phyloP scores from a whole-genome alignment of 306 rosid species.

The Sesbania bispinosa region DNA sequence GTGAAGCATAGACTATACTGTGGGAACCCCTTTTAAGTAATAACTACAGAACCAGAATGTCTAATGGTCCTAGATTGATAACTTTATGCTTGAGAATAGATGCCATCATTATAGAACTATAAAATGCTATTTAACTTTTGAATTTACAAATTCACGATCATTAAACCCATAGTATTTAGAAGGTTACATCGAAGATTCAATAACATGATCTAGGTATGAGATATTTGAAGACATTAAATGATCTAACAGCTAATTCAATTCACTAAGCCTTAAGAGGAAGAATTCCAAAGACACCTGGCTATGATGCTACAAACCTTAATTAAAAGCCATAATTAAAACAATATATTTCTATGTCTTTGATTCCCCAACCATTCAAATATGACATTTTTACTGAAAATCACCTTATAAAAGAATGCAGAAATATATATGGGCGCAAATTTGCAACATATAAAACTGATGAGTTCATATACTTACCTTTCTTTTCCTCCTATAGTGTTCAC shows the following conservation, averaged over 20 bases:
- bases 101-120: not conserved
- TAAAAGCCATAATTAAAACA: not conserved
- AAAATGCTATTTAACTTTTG: not conserved
- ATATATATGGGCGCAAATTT: not conserved
- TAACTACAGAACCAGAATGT: not conserved
- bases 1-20: not conserved
- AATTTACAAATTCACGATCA: not conserved
- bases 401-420: not conserved
- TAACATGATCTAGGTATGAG: too few species aligned
- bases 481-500: not conserved
- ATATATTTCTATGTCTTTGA: not conserved
- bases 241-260: too few species aligned
- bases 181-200: not conserved
- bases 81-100: too few species aligned
- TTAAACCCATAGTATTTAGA: not conserved
- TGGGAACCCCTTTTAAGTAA: not conserved
- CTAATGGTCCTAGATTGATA: too few species aligned
- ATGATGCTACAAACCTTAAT: not conserved
- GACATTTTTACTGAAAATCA: not conserved
- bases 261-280: too few species aligned
- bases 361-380: not conserved
- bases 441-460: not conserved
- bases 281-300: too few species aligned
- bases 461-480: not conserved
- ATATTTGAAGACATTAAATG: too few species aligned